Percentiles rank a stretch among this genome's conserved stretches.
These are phyloP conservation scores for Microsporum ferrugineum DNA, from an alignment of 2,329 filamentous ascomycete species.

Conservation along the genomic window DNA sequence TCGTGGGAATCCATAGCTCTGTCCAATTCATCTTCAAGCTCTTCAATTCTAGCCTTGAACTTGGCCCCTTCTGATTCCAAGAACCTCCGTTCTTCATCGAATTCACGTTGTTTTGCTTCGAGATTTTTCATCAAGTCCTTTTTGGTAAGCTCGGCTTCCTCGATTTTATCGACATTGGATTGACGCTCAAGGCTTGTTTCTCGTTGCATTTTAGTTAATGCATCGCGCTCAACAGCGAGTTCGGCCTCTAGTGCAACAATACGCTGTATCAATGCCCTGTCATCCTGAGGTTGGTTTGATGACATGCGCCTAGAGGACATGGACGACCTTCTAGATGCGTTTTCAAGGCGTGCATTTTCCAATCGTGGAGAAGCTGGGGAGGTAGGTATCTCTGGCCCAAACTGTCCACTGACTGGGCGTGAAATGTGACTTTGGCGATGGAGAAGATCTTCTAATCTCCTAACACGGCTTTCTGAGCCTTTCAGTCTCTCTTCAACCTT, in stretches of 20 bases:
- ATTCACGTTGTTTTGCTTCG: conserved; percentile 82
- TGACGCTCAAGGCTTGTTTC: conserved; percentile 52
- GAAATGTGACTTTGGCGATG: conserved; percentile 62
- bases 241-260: conserved; percentile 65
- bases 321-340: conserved; percentile 47
- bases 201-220: conserved; percentile 54
- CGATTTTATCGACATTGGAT: conserved; percentile 54
- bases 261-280: conserved; percentile 51
- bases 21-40: conserved; percentile 86
- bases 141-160: conserved; percentile 85
- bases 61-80: conserved; percentile 69
- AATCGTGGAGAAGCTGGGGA: conserved; percentile 33
- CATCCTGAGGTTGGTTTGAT: conserved; percentile 47
- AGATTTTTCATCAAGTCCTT: conserved; percentile 90
- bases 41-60: conserved; percentile 67
- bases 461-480: conserved; percentile 78
- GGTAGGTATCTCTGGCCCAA: conserved; percentile 31
- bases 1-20: conserved; percentile 71
- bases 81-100: conserved; percentile 69
- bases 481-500: conserved; percentile 62
- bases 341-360: conserved; percentile 29
- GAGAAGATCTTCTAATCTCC: conserved; percentile 80
- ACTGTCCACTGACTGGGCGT: conserved; percentile 43
- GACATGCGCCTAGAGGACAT: conserved; percentile 51
- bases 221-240: conserved; percentile 60